These are phyloP conservation scores for Salix koriyanagi DNA, from an alignment of 345 rosid genomes.

Conservation along the genomic window DNA sequence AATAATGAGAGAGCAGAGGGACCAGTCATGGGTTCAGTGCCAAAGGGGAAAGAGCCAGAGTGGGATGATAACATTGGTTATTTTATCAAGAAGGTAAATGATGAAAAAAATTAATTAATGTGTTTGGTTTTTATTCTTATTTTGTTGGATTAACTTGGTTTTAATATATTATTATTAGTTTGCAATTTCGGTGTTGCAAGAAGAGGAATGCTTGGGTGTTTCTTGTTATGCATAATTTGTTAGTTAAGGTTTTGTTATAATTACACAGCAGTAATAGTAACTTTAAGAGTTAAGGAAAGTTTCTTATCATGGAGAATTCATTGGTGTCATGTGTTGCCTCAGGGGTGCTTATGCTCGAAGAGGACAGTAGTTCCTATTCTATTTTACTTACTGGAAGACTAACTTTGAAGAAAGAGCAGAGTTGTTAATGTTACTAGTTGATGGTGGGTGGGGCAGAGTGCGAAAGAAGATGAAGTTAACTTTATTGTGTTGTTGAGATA, in stretches of 20 bases:
- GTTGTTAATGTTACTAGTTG: neutral
- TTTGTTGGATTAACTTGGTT: neutral
- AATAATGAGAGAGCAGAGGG: conserved; percentile 21
- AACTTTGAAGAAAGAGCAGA: neutral
- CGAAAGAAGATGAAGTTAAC: neutral
- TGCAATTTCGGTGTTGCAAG: neutral
- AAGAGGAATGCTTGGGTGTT: neutral
- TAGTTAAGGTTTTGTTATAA: neutral
- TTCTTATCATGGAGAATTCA: neutral
- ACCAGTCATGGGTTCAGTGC: neutral
- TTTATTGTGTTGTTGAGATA: neutral
- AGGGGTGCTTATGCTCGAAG: neutral
- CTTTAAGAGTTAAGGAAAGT: neutral
- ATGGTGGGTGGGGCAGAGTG: neutral
- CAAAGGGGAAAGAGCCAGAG: conserved; percentile 32
- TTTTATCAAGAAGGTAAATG: conserved; percentile 74
- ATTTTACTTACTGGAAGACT: neutral
- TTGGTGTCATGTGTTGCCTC: neutral
- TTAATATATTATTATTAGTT: neutral
- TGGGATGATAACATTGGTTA: conserved; percentile 70
- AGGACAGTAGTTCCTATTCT: neutral
- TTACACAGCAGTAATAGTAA: neutral
- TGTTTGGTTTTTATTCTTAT: neutral
- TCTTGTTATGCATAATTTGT: neutral
- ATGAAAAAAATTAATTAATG: neutral